Evolutionary conservation across 345 rosid genomes (phyloP).

Genomic region (Euphorbia tirucalli): DNA sequence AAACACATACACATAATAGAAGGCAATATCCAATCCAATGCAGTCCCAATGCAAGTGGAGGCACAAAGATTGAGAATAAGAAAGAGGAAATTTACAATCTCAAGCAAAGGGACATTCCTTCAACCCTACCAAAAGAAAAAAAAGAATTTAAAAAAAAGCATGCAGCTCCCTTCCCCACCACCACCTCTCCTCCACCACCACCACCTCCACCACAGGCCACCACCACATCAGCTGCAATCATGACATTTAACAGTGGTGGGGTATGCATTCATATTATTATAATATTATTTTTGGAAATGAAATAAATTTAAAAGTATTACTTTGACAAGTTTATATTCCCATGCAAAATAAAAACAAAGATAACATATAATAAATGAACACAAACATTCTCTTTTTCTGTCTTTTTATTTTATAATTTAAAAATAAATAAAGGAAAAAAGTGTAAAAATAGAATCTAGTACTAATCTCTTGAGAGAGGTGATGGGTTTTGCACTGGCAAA

Average conservation of each 20-base stretch:
- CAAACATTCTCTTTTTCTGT: constrained; percentile 2
- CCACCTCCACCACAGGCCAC: constrained; percentile 20
- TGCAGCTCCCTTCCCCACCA: constrained; percentile 2
- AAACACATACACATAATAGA: neutral
- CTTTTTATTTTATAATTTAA: neutral
- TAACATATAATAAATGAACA: neutral
- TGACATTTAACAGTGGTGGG: constrained; percentile 39
- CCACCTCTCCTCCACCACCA: constrained; percentile 16
- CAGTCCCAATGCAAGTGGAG: constrained; percentile 25
- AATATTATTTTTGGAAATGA: neutral
- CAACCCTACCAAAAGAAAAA: constrained; percentile 29
- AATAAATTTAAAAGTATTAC: neutral
- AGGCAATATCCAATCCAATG: neutral
- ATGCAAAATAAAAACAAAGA: constrained; percentile 30
- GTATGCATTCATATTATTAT: neutral
- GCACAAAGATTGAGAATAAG: constrained; percentile 19
- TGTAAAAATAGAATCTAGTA: constrained; percentile 38
- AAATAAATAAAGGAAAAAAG: constrained; percentile 21
- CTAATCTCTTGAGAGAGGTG: constrained; percentile 48
- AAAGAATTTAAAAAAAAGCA: constrained; percentile 15
- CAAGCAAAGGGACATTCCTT: constrained; percentile 42
- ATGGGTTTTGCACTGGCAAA: constrained; percentile 48
- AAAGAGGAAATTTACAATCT: constrained; percentile 18
- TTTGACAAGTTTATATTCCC: constrained; percentile 17
- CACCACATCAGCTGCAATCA: constrained; percentile 49